These are phyloP conservation scores for Tricholoma flavovirens DNA, from an alignment of 768 basidiomycete species.

Conservation along the genomic window DNA sequence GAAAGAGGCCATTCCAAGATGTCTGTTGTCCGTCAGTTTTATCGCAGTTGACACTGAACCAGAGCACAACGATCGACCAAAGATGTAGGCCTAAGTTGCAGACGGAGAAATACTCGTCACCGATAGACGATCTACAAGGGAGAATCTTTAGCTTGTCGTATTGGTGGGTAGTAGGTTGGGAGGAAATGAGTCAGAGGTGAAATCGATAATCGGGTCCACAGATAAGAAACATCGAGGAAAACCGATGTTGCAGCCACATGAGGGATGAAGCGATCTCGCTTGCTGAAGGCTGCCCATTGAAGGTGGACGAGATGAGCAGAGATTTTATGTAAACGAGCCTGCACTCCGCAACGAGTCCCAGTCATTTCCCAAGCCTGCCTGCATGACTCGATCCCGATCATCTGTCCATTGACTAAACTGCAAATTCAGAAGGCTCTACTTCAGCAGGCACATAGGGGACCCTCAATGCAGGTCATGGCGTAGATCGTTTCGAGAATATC, in stretches of 20 bases:
- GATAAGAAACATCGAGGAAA: not conserved
- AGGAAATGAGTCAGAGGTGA: not conserved
- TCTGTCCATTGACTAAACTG: too few species aligned
- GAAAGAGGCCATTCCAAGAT: not conserved
- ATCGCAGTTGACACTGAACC: not conserved
- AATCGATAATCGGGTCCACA: not conserved
- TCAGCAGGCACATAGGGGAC: too few species aligned
- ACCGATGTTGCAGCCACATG: not conserved
- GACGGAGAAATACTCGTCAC: not conserved
- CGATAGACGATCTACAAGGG: not conserved
- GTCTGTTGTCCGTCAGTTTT: not conserved
- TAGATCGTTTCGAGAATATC: too few species aligned
- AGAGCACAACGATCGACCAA: not conserved
- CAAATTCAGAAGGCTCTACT: too few species aligned
- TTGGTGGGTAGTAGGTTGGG: not conserved
- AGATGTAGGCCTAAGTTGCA: not conserved
- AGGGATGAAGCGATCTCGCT: not conserved
- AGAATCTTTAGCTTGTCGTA: not conserved
- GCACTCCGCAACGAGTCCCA: too few species aligned
- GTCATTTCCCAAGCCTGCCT: too few species aligned
- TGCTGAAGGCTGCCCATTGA: not conserved
- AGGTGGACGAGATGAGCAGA: not conserved
- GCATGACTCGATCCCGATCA: too few species aligned
- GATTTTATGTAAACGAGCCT: too few species aligned
- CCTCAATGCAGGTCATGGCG: too few species aligned